Base-by-base conservation (phyloP, 2,329 filamentous ascomycete species). In the Arthrobotrys pseudoclavata region DNA sequence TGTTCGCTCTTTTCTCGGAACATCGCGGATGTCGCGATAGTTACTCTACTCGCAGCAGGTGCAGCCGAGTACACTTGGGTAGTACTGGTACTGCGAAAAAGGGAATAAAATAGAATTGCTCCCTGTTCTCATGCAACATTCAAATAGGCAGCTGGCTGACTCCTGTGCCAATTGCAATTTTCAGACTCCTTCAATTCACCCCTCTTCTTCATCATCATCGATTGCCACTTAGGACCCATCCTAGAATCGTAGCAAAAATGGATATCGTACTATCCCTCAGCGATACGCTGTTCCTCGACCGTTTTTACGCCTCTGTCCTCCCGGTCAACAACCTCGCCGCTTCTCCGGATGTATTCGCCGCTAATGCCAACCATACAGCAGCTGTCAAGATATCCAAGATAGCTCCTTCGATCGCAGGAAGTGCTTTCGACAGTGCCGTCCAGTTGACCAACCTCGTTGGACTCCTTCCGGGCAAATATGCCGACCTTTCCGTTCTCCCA, bases 201-300 rank as follows among this genome's bases (percentile, higher is more conserved):
- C 22, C 24, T 53, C 15, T 7, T 60, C 55, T n/a, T 24, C 47
- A 12, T 50, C 57, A 10, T 29, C 40, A 24, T 37, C 60, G 24
- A 29, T 34, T 53, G 4, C 45, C 24, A 22, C 37, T 29, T 57
- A 57, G 52, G 60, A 22, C 13, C 9, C 13, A 26, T 34, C n/a
- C 60, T 63, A 31, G 60, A 31, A 31, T 24, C 24, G 24, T 34
- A 34, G n/a, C 61, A 85, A 86, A 83, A 84, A 97, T 98, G 95
- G 95, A 98, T 87, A 89, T 97, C 85, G 89, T 96, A 53, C 91
- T 97, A 80, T 94, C 97, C 85, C 82, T 94, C 76, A 88, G 89
- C 84, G 95, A 98, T 85, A 92, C 91, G 81, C 93, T 91, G 82
- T 82, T 94, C 79, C 91, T 91, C 84, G 95, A 98, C 85, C 89